Percentiles rank a stretch among this genome's conserved stretches.
Conservation (phyloP, 2,329 filamentous ascomycete species). For the Calonectria fujianensis region DNA sequence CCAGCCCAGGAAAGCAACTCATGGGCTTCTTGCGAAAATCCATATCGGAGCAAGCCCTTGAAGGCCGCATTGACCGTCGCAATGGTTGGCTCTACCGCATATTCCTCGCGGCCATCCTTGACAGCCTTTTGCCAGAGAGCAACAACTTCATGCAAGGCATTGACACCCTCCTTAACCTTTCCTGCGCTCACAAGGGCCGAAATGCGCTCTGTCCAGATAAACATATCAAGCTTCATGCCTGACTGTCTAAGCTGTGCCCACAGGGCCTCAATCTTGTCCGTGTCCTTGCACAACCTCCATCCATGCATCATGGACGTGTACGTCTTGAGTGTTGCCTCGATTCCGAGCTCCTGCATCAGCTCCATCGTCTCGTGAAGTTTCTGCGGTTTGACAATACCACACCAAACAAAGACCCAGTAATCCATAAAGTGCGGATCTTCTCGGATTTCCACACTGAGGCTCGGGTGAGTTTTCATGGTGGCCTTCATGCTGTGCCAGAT, state of each 20-base stretch:
- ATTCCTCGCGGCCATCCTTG: constrained; percentile 50
- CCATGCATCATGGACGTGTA: constrained; percentile 86
- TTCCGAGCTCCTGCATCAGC: constrained; percentile 67
- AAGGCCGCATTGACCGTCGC: constrained; percentile 82
- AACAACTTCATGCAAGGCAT: constrained; percentile 80
- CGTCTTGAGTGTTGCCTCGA: constrained; percentile 77
- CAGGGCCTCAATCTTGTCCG: constrained; percentile 76
- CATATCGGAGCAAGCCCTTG: constrained; percentile 73
- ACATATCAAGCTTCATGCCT: constrained; percentile 76
- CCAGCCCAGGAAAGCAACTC: constrained; percentile 76
- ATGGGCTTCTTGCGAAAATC: constrained; percentile 69
- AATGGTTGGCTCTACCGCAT: constrained; percentile 75
- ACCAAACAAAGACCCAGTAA: constrained; percentile 64
- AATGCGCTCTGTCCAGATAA: constrained; percentile 83
- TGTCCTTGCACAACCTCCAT: constrained; percentile 76
- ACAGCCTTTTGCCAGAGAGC: constrained; percentile 71
- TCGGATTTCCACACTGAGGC: constrained; percentile 56
- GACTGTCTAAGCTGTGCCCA: constrained; percentile 79
- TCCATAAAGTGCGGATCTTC: constrained; percentile 61
- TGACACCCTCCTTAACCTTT: constrained; percentile 73
- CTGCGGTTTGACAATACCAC: constrained; percentile 56
- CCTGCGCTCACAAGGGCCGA: constrained; percentile 77
- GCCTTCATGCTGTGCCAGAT: constrained; percentile 60
- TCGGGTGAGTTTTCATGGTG: constrained; percentile 50
- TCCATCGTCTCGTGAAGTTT: constrained; percentile 62